Percentiles rank a stretch among this genome's conserved stretches.
Evolutionary conservation across 345 rosid species (phyloP).

Genomic region (Bruguiera parviflora): DNA sequence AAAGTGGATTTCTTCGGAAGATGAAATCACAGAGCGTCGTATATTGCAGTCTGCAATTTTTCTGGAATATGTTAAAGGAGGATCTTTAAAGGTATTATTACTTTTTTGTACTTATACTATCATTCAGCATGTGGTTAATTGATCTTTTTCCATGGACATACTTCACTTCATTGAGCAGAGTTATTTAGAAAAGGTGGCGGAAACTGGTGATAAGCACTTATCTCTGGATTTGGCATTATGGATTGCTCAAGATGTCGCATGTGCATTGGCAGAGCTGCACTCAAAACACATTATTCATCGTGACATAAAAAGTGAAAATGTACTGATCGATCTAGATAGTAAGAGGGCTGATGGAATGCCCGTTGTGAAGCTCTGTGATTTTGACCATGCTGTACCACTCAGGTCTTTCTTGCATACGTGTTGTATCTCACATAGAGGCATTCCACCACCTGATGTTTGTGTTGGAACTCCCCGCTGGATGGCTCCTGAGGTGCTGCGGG

Average conservation of each 20-base stretch:
- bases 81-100: conserved; percentile 66
- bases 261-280: conserved; percentile 77
- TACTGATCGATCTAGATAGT: conserved; percentile 70
- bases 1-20: conserved; percentile 56
- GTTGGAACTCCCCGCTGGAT: conserved; percentile 99
- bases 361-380: conserved; percentile 84
- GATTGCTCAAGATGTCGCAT: conserved; percentile 72
- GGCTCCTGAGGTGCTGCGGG: conserved; percentile 89
- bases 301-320: conserved; percentile 90
- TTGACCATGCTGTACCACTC: conserved; percentile 90
- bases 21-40: conserved; percentile 51
- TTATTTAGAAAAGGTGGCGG: conserved; percentile 61
- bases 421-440: conserved; percentile 75
- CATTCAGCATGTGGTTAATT: background rate
- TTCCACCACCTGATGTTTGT: conserved; percentile 76
- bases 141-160: conserved; percentile 1
- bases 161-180: conserved; percentile 37
- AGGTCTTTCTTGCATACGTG: conserved; percentile 70
- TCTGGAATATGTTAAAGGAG: conserved; percentile 81
- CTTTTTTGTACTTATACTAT: background rate
- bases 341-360: conserved; percentile 56
- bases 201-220: conserved; percentile 61
- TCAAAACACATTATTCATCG: conserved; percentile 89
- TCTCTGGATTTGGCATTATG: conserved; percentile 59
- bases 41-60: conserved; percentile 66